Conservation (phyloP, 2,329 filamentous ascomycete species). For the Alternaria arbusti region DNA sequence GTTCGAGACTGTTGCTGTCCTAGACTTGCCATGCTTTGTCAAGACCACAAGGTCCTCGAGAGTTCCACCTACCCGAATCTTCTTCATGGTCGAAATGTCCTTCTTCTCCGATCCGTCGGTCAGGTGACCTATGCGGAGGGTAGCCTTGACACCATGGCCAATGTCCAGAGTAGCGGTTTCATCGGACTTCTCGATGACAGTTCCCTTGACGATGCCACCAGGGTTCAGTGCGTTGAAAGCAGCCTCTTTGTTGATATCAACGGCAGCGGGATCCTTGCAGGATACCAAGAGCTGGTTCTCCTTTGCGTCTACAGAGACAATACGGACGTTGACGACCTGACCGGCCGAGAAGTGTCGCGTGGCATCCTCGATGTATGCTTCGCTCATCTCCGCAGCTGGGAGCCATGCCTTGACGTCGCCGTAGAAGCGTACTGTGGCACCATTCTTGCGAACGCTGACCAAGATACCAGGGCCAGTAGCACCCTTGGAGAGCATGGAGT, state of each 20-base stretch:
- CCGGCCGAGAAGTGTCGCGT: conserved; percentile 86
- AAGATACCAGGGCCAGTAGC: conserved; percentile 86
- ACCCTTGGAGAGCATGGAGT: conserved; percentile 74
- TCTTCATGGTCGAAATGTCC: conserved; percentile 76
- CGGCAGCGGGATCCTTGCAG: conserved; percentile 85
- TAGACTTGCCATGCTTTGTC: conserved; percentile 81
- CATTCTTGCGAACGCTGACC: conserved; percentile 76
- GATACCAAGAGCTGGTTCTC: conserved; percentile 80
- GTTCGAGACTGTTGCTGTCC: conserved; percentile 76
- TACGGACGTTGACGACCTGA: conserved; percentile 89
- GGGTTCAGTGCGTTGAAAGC: conserved; percentile 76
- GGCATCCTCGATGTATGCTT: conserved; percentile 90
- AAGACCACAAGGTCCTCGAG: conserved; percentile 83
- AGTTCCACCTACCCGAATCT: conserved; percentile 82
- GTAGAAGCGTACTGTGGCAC: conserved; percentile 93
- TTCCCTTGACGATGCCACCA: conserved; percentile 77
- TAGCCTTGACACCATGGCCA: conserved; percentile 76
- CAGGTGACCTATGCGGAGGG: conserved; percentile 78
- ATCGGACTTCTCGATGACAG: conserved; percentile 58
- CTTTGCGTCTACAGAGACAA: conserved; percentile 79
- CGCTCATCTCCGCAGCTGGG: conserved; percentile 96
- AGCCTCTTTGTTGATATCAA: conserved; percentile 75
- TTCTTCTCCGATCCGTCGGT: conserved; percentile 84
- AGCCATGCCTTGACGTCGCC: conserved; percentile 83
- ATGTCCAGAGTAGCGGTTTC: conserved; percentile 71